Evolutionary conservation across 2,329 filamentous ascomycete genomes (phyloP).

Genomic region (Aureobasidium uvarum): DNA sequence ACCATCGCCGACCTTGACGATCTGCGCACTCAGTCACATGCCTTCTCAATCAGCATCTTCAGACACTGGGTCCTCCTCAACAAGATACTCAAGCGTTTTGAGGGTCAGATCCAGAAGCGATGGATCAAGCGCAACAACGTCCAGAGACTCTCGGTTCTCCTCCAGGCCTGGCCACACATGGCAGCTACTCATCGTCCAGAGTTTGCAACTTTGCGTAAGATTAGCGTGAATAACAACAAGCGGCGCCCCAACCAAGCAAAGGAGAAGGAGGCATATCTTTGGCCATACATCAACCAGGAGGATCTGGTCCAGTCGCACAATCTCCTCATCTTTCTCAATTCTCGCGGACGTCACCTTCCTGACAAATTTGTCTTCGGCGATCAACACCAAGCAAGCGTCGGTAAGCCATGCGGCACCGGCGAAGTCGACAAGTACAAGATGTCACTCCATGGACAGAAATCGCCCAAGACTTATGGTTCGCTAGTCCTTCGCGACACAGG

Average conservation of each 20-base stretch:
- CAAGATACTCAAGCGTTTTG: conserved; percentile 51
- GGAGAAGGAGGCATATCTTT: conserved; percentile 44
- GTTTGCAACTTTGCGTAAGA: conserved; percentile 41
- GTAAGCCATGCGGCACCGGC: not conserved
- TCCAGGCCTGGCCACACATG: conserved; percentile 54
- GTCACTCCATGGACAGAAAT: conserved; percentile 31
- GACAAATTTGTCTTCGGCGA: conserved; percentile 46
- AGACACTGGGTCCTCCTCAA: conserved; percentile 40
- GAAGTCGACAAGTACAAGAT: conserved; percentile 32
- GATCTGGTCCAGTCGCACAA: conserved; percentile 50
- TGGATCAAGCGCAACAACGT: conserved; percentile 55
- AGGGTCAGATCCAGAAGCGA: conserved; percentile 52
- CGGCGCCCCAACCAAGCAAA: conserved; percentile 28
- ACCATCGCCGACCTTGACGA: conserved; percentile 26
- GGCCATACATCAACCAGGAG: conserved; percentile 59
- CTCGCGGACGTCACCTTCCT: conserved; percentile 51
- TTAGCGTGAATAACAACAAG: conserved; percentile 30
- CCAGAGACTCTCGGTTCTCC: conserved; percentile 50
- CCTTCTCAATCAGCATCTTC: conserved; percentile 39
- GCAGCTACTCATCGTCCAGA: conserved; percentile 53
- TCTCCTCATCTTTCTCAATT: conserved; percentile 54
- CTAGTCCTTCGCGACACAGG: conserved; percentile 47
- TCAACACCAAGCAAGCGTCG: conserved; percentile 41
- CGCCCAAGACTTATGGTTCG: conserved; percentile 36
- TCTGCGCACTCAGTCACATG: conserved; percentile 31